These are phyloP conservation scores for Pleoardoris graminearum DNA, from an alignment of 2,329 filamentous ascomycete species.

Conservation along the genomic window DNA sequence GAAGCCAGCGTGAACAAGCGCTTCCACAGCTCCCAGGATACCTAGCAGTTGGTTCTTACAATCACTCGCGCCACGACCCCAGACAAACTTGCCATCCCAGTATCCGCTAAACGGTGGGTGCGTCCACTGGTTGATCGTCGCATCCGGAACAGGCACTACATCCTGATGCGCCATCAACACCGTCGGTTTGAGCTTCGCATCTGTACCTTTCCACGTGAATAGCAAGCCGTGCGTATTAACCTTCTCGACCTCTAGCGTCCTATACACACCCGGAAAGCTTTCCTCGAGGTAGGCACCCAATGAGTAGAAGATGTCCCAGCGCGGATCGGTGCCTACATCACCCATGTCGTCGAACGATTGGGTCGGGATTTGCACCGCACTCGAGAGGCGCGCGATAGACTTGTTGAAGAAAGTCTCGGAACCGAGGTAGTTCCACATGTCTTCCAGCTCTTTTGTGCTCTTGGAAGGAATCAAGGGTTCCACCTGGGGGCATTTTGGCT, in stretches of 20 bases:
- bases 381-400: conserved; percentile 46
- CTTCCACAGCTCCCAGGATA: conserved; percentile 58
- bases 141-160: conserved; percentile 60
- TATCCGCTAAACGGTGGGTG: conserved; percentile 63
- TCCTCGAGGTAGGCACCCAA: conserved; percentile 50
- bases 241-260: conserved; percentile 54
- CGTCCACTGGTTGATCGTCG: conserved; percentile 60
- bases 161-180: conserved; percentile 68
- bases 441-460: conserved; percentile 32
- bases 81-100: conserved; percentile 61
- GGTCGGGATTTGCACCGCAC: conserved; percentile 59
- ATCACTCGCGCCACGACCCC: conserved; percentile 64
- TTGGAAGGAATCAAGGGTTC: conserved; percentile 29
- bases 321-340: conserved; percentile 57
- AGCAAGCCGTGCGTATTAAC: conserved; percentile 64
- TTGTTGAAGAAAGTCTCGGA: conserved; percentile 35
- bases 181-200: conserved; percentile 57
- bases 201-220: conserved; percentile 60
- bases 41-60: conserved; percentile 65
- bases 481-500: conserved; percentile 34
- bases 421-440: conserved; percentile 31
- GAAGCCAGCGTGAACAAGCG: conserved; percentile 58
- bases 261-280: conserved; percentile 44
- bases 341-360: conserved; percentile 61
- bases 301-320: conserved; percentile 62